These are phyloP conservation scores for Bullera alba DNA, from an alignment of 768 basidiomycete genomes.

Conservation along the genomic window DNA sequence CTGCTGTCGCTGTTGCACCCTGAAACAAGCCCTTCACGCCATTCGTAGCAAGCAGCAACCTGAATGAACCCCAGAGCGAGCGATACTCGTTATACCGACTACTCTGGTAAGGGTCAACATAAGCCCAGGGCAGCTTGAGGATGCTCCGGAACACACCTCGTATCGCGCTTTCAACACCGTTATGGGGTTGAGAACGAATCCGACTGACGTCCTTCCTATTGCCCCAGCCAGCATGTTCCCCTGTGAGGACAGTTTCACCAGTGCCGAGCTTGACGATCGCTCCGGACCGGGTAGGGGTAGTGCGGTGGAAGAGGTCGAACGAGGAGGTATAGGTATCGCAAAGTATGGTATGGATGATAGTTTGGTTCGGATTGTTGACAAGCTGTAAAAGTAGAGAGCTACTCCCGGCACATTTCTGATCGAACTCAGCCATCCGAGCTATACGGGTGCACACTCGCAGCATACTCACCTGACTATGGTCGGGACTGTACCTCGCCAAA, in stretches of 20 bases:
- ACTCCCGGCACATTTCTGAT: constrained; percentile 85
- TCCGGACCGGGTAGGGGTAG: constrained; percentile 1
- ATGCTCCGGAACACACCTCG: constrained; percentile 56
- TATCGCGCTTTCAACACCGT: constrained; percentile 86
- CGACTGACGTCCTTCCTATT: constrained; percentile 68
- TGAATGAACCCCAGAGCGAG: constrained; percentile 35
- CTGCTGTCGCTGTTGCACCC: constrained; percentile 75
- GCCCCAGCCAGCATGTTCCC: constrained; percentile 86
- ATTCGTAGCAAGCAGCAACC: constrained; percentile 34
- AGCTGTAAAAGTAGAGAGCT: constrained; percentile 79
- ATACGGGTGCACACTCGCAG: too few relatives aligned
- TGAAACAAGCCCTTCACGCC: constrained; percentile 77
- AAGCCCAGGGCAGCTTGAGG: constrained; percentile 15
- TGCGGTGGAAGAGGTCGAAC: constrained; percentile 2
- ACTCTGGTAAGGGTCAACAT: constrained; percentile 13
- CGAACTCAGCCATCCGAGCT: too few relatives aligned
- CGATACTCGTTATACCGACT: constrained; percentile 37
- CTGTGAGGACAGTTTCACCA: constrained; percentile 54
- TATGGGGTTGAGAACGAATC: constrained; percentile 80
- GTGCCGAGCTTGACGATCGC: constrained; percentile 19
- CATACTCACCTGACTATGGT: constrained; percentile 60
- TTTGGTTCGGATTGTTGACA: constrained; percentile 70
- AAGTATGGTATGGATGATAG: constrained; percentile 72
- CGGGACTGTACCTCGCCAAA: constrained; percentile 84
- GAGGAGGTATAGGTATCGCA: constrained; percentile 38